These are phyloP conservation scores for Xylaria arbuscula DNA, from an alignment of 2,329 filamentous ascomycete species.

Conservation along the genomic window DNA sequence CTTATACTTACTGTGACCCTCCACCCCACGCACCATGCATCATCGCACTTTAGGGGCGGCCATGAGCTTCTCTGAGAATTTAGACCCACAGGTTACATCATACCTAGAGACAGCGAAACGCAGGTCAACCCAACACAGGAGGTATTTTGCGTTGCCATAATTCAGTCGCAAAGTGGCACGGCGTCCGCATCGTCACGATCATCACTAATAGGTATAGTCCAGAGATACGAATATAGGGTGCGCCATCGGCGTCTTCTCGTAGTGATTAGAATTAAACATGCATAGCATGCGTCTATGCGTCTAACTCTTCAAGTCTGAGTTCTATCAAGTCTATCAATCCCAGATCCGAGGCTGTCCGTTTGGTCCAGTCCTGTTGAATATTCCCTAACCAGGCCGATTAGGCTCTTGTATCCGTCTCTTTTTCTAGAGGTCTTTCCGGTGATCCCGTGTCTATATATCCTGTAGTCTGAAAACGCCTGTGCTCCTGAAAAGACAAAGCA, in stretches of 20 bases:
- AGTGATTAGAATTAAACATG: conserved; percentile 37
- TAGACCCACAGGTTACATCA: conserved; percentile 2
- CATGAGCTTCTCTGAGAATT: not conserved
- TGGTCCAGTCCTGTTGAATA: not conserved
- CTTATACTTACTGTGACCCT: too few relatives aligned
- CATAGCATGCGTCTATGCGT: conserved; percentile 36
- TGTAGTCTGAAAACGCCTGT: conserved; percentile 22
- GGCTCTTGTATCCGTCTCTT: conserved; percentile 13
- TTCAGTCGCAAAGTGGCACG: not conserved
- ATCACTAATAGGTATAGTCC: not conserved
- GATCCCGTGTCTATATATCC: conserved; percentile 21
- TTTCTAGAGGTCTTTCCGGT: conserved; percentile 23
- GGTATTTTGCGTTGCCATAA: not conserved
- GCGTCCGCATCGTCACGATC: not conserved
- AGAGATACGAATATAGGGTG: conserved; percentile 5
- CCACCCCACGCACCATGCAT: not conserved
- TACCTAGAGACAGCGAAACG: not conserved
- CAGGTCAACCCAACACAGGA: not conserved
- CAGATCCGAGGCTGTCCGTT: not conserved
- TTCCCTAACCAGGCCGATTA: conserved; percentile 20
- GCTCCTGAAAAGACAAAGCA: conserved; percentile 10
- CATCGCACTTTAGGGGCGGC: not conserved
- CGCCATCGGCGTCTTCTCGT: conserved; percentile 26
- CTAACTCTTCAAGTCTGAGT: conserved; percentile 11
- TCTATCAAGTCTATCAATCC: conserved; percentile 8